Evolutionary conservation across 768 basidiomycete genomes (phyloP), one percentile per base, ranked within the genome.

Genomic region (Gyrodon lividus): DNA sequence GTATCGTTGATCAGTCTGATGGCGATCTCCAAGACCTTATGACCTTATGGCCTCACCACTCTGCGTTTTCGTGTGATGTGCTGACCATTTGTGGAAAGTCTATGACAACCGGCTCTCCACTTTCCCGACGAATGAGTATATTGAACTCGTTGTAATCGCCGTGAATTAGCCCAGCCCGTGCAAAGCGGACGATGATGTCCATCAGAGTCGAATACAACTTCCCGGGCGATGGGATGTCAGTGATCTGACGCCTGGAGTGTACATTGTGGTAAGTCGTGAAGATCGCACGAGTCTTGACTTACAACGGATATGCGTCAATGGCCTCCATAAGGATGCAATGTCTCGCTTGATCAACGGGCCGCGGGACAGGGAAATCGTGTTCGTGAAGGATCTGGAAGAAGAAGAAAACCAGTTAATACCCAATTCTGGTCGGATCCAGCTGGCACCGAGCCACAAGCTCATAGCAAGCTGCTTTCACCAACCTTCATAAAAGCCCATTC

Each of bases 1-100:
- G 48, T 53, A 28, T 33, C 46, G 48, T 51, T 50, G 52, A 46
- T 49, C 46, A 42, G 22, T 17, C 19, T 43, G 57, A 53, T 45
- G 44, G 23, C 31, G 24, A 57, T 60, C 54, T 42, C 48, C 52
- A 54, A 48, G 51, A 44, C 38, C 52, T 28, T 28, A n/a, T n/a
- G n/a, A n/a, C n/a, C 40, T 43, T 33, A 43, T 2, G 31, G 38
- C 58, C 84, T 69, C 59, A 93, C 92, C 89, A 97, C 74, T 98
- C 97, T 5, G 97, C 97, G 67, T 99, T 97, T 61, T 84, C 83
- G 59, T 99, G 97, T 42, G 93, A 89, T 23, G 91, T 95, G 76
- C 89, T 92, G 70, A 98, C 92, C 96, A 98, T 98, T 74, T 99
- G 97, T 7, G 97, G 97, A 68, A 99, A 99, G 74, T 99, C 97